Evolutionary conservation across 208 protist genomes (phyloP), one percentile per base, ranked within the genome.

Genomic region (Trypanosoma conorhini): DNA sequence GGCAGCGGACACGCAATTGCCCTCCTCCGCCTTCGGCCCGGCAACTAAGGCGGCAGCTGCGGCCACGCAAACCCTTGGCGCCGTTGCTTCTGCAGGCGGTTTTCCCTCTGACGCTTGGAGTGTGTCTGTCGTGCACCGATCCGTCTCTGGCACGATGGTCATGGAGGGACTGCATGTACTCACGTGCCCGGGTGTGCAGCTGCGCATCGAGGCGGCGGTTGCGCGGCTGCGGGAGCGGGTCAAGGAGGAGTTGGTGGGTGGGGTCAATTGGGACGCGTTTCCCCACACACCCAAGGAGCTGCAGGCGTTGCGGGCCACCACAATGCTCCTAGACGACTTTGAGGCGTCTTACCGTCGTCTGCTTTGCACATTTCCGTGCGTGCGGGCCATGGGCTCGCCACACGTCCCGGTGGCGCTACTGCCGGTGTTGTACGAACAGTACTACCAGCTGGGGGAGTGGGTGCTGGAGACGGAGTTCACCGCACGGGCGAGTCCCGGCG

Each of bases 131-230:
- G 15, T n/a, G 19, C n/a, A 30, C 17, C 70, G 70, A 56, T 38
- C 26, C 4, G 55, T 63, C 2, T 62, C 52, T 51, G 70, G 61
- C 1, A 33, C 38, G 10, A 63, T 24, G 8, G 44, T 75, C 15
- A 75, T 75, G 62, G 70, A 75, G 62, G 70, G 70, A 5, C 19
- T 75, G 8, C 62, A 75, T 31, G 44, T 75, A 12, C 62, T 75
- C 61, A 75, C 70, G 13, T 62, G 51, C 30, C 70, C 70, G 12
- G 30, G 70, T 35, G 62, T 75, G 17, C 70, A 75, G 28, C 42
- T 75, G 22, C 60, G 70, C 19, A 38, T 75, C 3, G 62, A 75
- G 17, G 31, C 19, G 19, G 24, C 38, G 33, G 21, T 75, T 22
- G 33, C 30, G 5, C 61, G 46, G 40, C 42, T 75, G 35, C 70